Base-by-base conservation (phyloP, 176 grass and related monocot genomes). In the Otatea glauca region DNA sequence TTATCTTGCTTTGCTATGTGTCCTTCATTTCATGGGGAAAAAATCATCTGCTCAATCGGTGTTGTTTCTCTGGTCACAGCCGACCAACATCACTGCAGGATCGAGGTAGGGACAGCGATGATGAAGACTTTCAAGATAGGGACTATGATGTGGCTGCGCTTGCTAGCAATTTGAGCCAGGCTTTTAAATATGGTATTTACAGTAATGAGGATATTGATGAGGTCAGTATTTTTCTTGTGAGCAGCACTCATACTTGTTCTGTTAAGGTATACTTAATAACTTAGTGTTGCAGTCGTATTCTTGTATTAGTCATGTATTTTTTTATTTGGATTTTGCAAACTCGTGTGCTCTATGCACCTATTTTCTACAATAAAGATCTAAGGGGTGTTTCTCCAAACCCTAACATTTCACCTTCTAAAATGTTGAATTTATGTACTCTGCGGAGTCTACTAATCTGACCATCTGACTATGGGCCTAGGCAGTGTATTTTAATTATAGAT, bases 71-170 rank as follows among this genome's bases (percentile, higher is more conserved):
- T 84, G 39, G 89, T 84, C 68, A 76, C 79, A 98, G 96, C 75
- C 91, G 96, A 16, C 96, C 96, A 18, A 88, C 91, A 66, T 92
- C 93, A 83, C 74, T 94, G 65, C 96, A 98, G 69, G 93, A 96
- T 81, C 91, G 87, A 69, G 96, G 91, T 74, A 94, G 93, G 80
- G 96, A 96, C 45, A 98, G 96, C n/a, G 96, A 98, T 54, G 96
- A 98, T 70, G 96, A 98, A 76, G 93, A 98, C 76, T 98, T 98
- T 68, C 79, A 87, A 89, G 93, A 98, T 77, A 94, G 89, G 85
- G 93, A 98, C 74, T 95, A 95, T 50, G 96, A 98, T 83, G 96
- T 98, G 74, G 96, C 96, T 70, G 93, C 96, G 61, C 89, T 98
- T 79, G 96, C 96, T 86, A 94, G 86, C 76, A 93, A 95, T 79